Evolutionary conservation across 768 basidiomycete genomes (phyloP).

Genomic region (Suillus hirtellus): DNA sequence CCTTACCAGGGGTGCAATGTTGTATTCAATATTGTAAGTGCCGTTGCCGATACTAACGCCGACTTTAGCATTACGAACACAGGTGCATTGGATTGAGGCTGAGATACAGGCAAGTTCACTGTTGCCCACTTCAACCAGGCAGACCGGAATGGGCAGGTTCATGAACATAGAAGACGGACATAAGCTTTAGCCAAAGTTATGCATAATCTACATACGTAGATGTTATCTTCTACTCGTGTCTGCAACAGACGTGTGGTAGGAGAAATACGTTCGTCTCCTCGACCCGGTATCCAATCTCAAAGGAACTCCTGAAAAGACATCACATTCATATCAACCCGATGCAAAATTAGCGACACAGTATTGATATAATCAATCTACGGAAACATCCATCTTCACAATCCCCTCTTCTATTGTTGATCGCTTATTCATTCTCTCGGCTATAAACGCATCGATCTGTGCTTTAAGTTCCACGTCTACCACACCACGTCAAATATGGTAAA

Average conservation of each 20-base stretch:
- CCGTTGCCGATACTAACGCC: background rate
- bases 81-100: background rate
- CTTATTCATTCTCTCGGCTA: conserved; percentile 55
- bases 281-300: background rate
- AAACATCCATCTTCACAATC: conserved; percentile 34
- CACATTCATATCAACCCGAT: background rate
- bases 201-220: background rate
- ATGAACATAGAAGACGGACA: background rate
- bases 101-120: background rate
- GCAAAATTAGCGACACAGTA: conserved; percentile 14
- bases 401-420: conserved; percentile 27
- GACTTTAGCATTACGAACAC: background rate
- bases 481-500: conserved; percentile 13
- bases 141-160: background rate
- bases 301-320: background rate
- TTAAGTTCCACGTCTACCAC: conserved; percentile 66
- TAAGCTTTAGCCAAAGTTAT: background rate
- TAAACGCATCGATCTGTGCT: conserved; percentile 69
- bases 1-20: background rate
- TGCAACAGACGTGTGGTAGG: background rate
- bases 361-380: conserved; percentile 21
- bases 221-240: background rate
- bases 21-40: background rate
- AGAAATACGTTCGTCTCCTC: background rate
- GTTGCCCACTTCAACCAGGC: background rate